Conservation (phyloP, 1,139 yeast genomes). For the Pichia cactophila region DNA sequence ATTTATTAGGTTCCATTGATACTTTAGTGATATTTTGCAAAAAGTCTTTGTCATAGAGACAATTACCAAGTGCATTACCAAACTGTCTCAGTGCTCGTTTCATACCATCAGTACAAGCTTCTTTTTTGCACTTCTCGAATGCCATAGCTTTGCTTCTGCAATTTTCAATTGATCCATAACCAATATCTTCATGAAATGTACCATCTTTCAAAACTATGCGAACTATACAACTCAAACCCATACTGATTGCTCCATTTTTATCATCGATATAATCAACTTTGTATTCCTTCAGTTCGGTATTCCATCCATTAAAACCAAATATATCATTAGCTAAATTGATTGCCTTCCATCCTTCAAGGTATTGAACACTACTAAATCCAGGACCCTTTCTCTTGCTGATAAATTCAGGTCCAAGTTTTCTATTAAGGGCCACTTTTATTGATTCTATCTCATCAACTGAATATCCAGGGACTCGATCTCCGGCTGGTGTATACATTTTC, state of each 20-base stretch:
- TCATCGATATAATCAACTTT: conserved; percentile 70
- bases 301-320: conserved; percentile 80
- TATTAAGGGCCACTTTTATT: conserved; percentile 42
- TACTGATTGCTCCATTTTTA: conserved; percentile 45
- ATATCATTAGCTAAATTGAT: conserved; percentile 70
- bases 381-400: conserved; percentile 77
- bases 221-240: conserved; percentile 67
- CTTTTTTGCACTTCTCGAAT: conserved; percentile 74
- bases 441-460: conserved; percentile 32
- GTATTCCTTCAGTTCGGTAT: conserved; percentile 55
- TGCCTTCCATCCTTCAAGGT: conserved; percentile 78
- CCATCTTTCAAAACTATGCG: conserved; percentile 70
- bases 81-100: conserved; percentile 71
- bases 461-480: conserved; percentile 9
- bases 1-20: conserved; percentile 41
- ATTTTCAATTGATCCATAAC: conserved; percentile 72
- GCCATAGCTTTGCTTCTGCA: conserved; percentile 66
- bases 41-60: conserved; percentile 66
- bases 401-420: conserved; percentile 82
- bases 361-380: conserved; percentile 60
- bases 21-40: conserved; percentile 49
- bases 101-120: conserved; percentile 74
- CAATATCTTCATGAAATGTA: conserved; percentile 71
- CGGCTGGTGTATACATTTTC: conserved; percentile 7
- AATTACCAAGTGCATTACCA: conserved; percentile 75